Percentiles rank a stretch among this genome's conserved stretches.
phyloP scores from a whole-genome alignment of 148 eudicot species.

The Salicornia ramosissima region DNA sequence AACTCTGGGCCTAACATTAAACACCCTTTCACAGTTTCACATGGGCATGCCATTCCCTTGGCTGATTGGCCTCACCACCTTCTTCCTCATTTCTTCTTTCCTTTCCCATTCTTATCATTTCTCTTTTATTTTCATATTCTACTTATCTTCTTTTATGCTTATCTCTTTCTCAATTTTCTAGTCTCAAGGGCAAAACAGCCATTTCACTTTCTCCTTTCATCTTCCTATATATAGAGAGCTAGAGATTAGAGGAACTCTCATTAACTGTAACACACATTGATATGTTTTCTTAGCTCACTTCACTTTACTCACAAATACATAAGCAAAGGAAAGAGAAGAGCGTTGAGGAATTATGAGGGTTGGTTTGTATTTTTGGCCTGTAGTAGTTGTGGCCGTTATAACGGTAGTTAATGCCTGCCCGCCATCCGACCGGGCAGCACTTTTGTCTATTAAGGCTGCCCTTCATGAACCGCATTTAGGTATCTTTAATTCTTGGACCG shows the following conservation, averaged over 20 bases:
- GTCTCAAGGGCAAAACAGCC: constrained; percentile 17
- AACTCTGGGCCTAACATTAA: constrained; percentile 27
- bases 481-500: constrained; percentile 79
- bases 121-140: not conserved
- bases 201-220: constrained; percentile 2
- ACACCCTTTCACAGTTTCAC: constrained; percentile 19
- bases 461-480: constrained; percentile 68
- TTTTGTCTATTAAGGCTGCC: constrained; percentile 51
- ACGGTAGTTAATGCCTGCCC: constrained; percentile 47
- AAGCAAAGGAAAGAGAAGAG: not conserved
- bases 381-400: constrained; percentile 29
- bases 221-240: constrained; percentile 13
- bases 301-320: not conserved
- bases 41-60: too few species aligned
- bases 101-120: constrained; percentile 15
- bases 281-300: constrained; percentile 15
- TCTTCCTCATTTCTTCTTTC: constrained; percentile 11
- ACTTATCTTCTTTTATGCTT: not conserved
- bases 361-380: constrained; percentile 15
- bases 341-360: constrained; percentile 13
- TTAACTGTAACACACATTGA: not conserved
- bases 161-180: constrained; percentile 2
- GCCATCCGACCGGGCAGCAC: constrained; percentile 74
- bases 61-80: constrained; percentile 19
- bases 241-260: not conserved